Evolutionary conservation across 768 basidiomycete species (phyloP).

Genomic region (Phaffia australis): DNA sequence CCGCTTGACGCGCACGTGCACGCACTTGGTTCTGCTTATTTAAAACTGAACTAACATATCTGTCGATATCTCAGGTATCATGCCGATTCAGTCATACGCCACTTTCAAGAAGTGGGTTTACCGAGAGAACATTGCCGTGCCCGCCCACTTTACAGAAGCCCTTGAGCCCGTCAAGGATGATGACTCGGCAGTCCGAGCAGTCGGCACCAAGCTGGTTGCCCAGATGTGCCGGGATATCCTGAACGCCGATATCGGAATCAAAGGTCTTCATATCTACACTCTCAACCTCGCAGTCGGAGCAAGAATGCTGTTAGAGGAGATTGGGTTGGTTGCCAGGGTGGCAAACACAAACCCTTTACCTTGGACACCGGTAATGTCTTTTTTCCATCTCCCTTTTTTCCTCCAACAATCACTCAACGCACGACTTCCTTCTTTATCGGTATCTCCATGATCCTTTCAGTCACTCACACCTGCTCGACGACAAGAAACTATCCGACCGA

Average conservation of each 20-base stretch:
- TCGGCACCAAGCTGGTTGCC: slow-evolving; percentile 88
- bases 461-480: slow-evolving; percentile 86
- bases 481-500: slow-evolving; percentile 84
- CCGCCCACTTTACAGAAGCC: slow-evolving; percentile 59
- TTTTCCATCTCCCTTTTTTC: background rate
- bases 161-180: slow-evolving; percentile 80
- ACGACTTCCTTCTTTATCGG: background rate
- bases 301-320: slow-evolving; percentile 84
- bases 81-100: slow-evolving; percentile 92
- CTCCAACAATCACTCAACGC: background rate
- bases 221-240: slow-evolving; percentile 87
- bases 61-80: slow-evolving; percentile 49
- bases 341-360: slow-evolving; percentile 91
- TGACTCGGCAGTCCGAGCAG: slow-evolving; percentile 81
- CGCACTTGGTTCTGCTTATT: background rate
- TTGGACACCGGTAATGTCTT: slow-evolving; percentile 70
- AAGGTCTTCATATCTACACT: slow-evolving; percentile 89
- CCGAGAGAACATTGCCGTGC: slow-evolving; percentile 48
- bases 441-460: slow-evolving; percentile 40
- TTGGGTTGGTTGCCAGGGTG: slow-evolving; percentile 65
- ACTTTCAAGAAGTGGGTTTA: slow-evolving; percentile 63
- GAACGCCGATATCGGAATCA: slow-evolving; percentile 57
- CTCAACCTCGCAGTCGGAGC: slow-evolving; percentile 96
- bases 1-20: background rate
- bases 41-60: background rate